Percentiles rank a stretch among this genome's conserved stretches.
Conservation (phyloP, 306 rosid species). For the Prinsepia uniflora region DNA sequence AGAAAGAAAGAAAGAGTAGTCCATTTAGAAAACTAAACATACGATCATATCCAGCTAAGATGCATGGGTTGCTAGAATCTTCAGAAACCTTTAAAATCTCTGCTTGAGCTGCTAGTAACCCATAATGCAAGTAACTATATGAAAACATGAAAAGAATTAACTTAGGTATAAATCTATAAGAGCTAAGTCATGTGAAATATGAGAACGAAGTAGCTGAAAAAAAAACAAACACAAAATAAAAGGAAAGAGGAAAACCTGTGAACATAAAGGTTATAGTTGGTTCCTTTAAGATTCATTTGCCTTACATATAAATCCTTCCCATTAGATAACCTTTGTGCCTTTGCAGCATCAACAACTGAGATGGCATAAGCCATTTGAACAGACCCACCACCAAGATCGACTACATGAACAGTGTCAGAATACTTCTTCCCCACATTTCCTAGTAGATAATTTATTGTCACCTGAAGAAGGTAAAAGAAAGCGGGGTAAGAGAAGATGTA, state of each 20-base stretch:
- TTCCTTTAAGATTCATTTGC: conserved; percentile 82
- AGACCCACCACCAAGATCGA: conserved; percentile 99
- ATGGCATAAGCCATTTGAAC: conserved; percentile 99
- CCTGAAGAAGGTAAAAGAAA: conserved; percentile 47
- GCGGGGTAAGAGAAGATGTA: conserved; percentile 13
- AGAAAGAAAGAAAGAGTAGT: neutral
- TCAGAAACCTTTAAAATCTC: conserved; percentile 74
- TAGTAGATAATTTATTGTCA: conserved; percentile 84
- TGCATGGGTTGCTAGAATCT: conserved; percentile 72
- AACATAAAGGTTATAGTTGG: conserved; percentile 75
- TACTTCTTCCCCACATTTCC: conserved; percentile 86
- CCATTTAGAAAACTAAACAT: conserved; percentile 17
- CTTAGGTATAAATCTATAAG: neutral
- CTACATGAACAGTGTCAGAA: conserved; percentile 82
- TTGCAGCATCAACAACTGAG: conserved; percentile 66
- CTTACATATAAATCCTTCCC: conserved; percentile 65
- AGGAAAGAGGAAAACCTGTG: conserved; percentile 67
- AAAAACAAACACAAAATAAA: conserved; percentile 7
- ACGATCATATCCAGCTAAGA: conserved; percentile 77
- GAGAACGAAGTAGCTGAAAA: neutral
- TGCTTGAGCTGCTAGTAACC: conserved; percentile 94
- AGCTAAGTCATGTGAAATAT: neutral
- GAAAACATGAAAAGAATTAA: conserved; percentile 27
- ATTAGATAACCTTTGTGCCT: conserved; percentile 53
- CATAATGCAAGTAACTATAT: conserved; percentile 84